Evolutionary conservation across 331 rosid species (phyloP).

Genomic region (Malus hybrid): DNA sequence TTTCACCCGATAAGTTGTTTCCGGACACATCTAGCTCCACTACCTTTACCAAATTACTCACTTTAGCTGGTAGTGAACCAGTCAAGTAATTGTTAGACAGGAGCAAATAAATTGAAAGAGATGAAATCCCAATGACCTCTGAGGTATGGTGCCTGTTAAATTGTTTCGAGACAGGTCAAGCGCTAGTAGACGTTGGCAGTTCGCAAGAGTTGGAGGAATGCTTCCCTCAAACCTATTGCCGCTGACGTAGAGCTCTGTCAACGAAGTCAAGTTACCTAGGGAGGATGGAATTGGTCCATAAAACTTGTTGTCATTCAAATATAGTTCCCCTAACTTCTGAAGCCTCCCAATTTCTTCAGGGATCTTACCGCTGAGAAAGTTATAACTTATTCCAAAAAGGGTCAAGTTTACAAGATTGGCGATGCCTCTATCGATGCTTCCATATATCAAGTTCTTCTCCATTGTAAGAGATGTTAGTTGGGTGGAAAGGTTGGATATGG

Average conservation of each 20-base stretch:
- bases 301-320: neutral
- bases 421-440: neutral
- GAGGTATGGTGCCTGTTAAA: neutral
- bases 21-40: neutral
- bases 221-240: neutral
- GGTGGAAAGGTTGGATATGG: neutral
- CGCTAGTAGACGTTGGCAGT: neutral
- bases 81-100: neutral
- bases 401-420: neutral
- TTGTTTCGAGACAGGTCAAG: neutral
- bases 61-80: neutral
- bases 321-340: neutral
- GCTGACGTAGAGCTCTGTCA: neutral
- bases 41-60: neutral
- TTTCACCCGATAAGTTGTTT: neutral
- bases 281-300: neutral
- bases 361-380: neutral
- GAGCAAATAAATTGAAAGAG: neutral
- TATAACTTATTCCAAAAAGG: neutral
- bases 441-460: neutral
- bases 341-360: neutral
- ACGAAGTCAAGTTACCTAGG: neutral
- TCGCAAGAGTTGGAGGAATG: neutral
- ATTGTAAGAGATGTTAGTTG: neutral
- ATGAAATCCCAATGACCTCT: neutral